Base-by-base conservation (phyloP, 2,329 filamentous ascomycete genomes). In the Bipolaris zeicola region DNA sequence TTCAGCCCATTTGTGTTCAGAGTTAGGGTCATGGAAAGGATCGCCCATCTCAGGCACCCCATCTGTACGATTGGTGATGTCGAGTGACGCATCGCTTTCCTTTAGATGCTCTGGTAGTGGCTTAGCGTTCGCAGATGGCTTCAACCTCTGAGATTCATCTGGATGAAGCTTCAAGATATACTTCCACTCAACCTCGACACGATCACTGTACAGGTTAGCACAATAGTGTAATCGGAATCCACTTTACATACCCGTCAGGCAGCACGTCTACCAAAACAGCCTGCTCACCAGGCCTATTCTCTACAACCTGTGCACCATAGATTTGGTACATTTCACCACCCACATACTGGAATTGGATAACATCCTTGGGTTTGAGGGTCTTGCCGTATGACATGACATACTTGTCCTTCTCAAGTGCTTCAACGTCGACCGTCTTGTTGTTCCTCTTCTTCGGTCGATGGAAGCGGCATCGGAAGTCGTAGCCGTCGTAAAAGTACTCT, bases 381-480 rank as follows among this genome's bases (percentile, higher is more conserved):
- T 83, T 83, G 1, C 91, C 92, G 41, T 87, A 88, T 55, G 87
- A 83, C 49, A 83, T 83, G 53, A 95, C 85, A 59, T 87, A 85
- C 53, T 85, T 80, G 72, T 90, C 88, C 50, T 85, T 83, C 67
- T 95, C 92, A 59, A 95, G 79, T 1, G 82, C 79, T 52, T 90
- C 86, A 34, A 85, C 84, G 51, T 91, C 86, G 48, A 88, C 76
- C 63, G 89, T 90, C 77, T 89, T 91, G 60, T 92, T 88, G 66
- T 94, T 87, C 79, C 94, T 95, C 68, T 95, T 88, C 79, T 95
- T 96, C 13, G 90, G 87, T 47, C 95, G 87, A 75, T 99, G 95
- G 78, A 96, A 96, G 58, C 93, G 91, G 79, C 95, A 99, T 66
- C 90, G 92, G 74, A 98, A 93, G 71, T 96, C 92, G 67, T 96